Evolutionary conservation across 768 basidiomycete genomes (phyloP).

Genomic region (Exsudoporus frostii): DNA sequence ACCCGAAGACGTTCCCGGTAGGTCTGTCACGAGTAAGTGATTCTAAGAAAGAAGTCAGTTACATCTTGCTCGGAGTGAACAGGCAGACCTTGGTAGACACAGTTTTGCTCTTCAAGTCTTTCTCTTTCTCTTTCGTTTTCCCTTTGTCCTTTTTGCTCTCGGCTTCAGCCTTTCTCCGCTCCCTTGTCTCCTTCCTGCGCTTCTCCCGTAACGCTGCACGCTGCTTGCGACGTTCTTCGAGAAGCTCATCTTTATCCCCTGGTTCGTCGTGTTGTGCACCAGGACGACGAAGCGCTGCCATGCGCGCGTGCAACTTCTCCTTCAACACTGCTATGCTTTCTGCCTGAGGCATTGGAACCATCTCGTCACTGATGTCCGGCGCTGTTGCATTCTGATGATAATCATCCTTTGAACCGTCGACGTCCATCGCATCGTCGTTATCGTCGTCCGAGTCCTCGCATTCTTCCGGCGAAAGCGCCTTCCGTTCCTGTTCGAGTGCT

Average conservation of each 20-base stretch:
- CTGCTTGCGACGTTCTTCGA: conserved; percentile 75
- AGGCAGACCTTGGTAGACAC: conserved; percentile 52
- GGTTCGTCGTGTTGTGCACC: conserved; percentile 38
- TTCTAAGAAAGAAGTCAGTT: conserved; percentile 38
- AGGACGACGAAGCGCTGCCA: conserved; percentile 61
- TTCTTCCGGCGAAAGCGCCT: conserved; percentile 22
- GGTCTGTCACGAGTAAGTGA: conserved; percentile 70
- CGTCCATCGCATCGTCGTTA: conserved; percentile 23
- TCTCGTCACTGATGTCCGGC: conserved; percentile 20
- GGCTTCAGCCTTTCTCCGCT: conserved; percentile 68
- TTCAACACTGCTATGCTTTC: conserved; percentile 64
- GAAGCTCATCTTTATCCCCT: conserved; percentile 71
- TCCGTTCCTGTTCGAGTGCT: conserved; percentile 26
- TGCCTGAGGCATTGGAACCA: conserved; percentile 62
- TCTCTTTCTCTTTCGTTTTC: conserved; percentile 48
- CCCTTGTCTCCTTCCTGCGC: conserved; percentile 80
- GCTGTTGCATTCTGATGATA: neutral
- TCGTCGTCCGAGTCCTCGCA: conserved; percentile 31
- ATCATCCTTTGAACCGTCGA: conserved; percentile 27
- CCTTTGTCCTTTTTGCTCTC: conserved; percentile 52
- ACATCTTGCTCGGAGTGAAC: neutral
- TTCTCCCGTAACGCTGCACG: conserved; percentile 82
- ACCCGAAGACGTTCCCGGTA: conserved; percentile 17
- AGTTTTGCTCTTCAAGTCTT: conserved; percentile 42
- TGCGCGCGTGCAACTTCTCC: conserved; percentile 72